Conservation (phyloP, 2,329 filamentous ascomycete species). For the Intubia oerlemansii region DNA sequence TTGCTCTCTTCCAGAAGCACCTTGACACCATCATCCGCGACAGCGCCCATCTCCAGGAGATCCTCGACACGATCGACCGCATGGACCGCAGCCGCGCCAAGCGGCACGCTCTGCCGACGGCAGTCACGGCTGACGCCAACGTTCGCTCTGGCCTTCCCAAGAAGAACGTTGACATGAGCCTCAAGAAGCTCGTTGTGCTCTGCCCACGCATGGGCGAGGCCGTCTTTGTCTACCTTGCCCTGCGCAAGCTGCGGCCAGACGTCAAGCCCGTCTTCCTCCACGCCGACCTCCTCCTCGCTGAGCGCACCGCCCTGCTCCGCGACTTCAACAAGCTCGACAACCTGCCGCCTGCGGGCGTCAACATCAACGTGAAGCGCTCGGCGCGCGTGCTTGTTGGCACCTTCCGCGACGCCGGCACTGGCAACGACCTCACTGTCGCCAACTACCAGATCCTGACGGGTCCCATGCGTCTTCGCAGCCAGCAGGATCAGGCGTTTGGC, state of each 20-base stretch:
- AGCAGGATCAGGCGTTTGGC: constrained; percentile 9
- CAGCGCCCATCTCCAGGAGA: constrained; percentile 6
- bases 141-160: constrained; percentile 1
- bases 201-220: constrained; percentile 9
- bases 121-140: not conserved
- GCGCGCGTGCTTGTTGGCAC: constrained; percentile 6
- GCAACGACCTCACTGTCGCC: constrained; percentile 7
- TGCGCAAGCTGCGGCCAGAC: constrained; percentile 6
- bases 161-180: constrained; percentile 1
- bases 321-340: constrained; percentile 6
- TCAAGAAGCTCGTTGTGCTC: constrained; percentile 10
- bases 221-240: constrained; percentile 8
- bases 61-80: constrained; percentile 6
- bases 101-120: constrained; percentile 3
- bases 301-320: constrained; percentile 7
- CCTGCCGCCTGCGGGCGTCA: constrained; percentile 1
- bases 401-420: constrained; percentile 9
- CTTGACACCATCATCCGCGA: constrained; percentile 6
- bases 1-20: constrained; percentile 7
- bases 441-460: constrained; percentile 10
- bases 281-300: constrained; percentile 6
- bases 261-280: constrained; percentile 7
- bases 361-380: not conserved
- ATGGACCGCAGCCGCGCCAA: constrained; percentile 6
- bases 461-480: constrained; percentile 8